Conservation (phyloP, 257 asterid species). For the Ilex asprella region DNA sequence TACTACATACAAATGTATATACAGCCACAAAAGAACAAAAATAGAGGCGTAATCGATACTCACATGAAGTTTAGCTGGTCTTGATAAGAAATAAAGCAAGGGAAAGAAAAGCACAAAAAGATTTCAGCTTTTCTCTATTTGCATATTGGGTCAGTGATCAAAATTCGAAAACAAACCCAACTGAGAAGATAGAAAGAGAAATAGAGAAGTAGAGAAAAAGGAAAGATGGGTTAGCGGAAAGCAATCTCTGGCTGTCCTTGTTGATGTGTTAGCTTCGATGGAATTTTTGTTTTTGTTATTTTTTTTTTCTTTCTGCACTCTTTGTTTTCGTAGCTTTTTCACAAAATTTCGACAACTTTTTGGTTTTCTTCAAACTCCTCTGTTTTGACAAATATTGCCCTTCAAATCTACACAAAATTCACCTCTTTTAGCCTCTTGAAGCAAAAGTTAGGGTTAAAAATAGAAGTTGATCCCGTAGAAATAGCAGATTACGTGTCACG, state of each 20-base stretch:
- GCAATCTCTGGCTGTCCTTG: constrained; percentile 18
- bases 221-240: constrained; percentile 17
- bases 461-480: constrained; percentile 6
- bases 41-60: constrained; percentile 31
- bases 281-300: constrained; percentile 4
- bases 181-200: too few relatives aligned
- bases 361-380: constrained; percentile 13
- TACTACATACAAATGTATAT: background rate
- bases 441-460: background rate
- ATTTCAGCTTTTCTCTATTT: constrained; percentile 20
- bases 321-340: background rate
- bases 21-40: constrained; percentile 17
- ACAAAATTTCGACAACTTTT: constrained; percentile 2
- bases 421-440: too few relatives aligned
- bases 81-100: constrained; percentile 11
- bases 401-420: background rate
- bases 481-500: too few relatives aligned
- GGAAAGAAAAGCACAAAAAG: constrained; percentile 15
- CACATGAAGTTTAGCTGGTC: constrained; percentile 24
- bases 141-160: constrained; percentile 40
- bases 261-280: constrained; percentile 12
- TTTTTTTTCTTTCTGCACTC: background rate
- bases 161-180: constrained; percentile 32
- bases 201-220: background rate
- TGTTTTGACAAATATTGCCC: constrained; percentile 6